A percentile compares a stretch with the other conserved stretches of the same genome.
Conservation (phyloP, 2,329 filamentous ascomycete species). For the Fonsecaea monophora region DNA sequence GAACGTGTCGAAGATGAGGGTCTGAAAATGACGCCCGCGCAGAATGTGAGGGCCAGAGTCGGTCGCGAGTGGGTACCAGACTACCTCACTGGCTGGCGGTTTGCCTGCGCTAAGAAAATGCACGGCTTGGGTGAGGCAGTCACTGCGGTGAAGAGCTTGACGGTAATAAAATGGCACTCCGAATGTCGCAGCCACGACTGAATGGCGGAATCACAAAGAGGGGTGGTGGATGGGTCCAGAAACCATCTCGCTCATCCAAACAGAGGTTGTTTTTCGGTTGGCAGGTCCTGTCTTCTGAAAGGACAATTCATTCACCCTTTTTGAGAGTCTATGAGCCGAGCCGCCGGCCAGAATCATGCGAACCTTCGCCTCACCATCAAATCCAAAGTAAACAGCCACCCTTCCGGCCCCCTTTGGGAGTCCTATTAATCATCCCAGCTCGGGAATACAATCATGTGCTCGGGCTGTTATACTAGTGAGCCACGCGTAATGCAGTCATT, state of each 20-base stretch:
- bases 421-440: not conserved
- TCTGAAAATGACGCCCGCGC: conserved; percentile 24
- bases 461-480: not conserved
- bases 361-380: not conserved
- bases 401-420: not conserved
- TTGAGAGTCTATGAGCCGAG: not conserved
- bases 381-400: not conserved
- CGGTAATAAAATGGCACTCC: not conserved
- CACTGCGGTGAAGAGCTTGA: conserved; percentile 1
- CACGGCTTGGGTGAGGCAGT: not conserved
- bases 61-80: conserved; percentile 11
- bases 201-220: not conserved
- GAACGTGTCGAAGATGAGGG: conserved; percentile 25
- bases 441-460: not conserved
- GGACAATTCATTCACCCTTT: not conserved
- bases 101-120: conserved; percentile 17
- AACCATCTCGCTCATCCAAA: not conserved
- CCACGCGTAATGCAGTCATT: not conserved
- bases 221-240: not conserved
- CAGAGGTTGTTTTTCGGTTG: not conserved
- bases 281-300: not conserved
- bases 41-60: conserved; percentile 15
- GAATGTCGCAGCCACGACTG: not conserved
- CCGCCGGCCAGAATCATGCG: not conserved
- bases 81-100: conserved; percentile 20